These are phyloP conservation scores for Debaryomyces castellii DNA, from an alignment of 805 yeast genomes.

Conservation along the genomic window DNA sequence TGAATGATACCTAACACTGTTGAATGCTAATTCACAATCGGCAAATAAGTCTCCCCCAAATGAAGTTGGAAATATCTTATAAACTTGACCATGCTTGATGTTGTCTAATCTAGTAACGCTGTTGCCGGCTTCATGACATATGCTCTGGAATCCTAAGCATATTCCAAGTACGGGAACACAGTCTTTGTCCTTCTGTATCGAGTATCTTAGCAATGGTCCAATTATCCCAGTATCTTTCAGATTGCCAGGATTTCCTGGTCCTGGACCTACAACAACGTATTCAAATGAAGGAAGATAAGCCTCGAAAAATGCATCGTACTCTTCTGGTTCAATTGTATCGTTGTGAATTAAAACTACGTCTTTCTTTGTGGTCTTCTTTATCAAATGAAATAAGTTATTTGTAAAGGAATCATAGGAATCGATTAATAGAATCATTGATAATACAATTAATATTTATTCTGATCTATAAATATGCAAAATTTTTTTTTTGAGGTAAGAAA, in stretches of 20 bases:
- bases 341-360: constrained; percentile 61
- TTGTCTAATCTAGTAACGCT: constrained; percentile 49
- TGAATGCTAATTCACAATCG: constrained; percentile 42
- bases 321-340: constrained; percentile 45
- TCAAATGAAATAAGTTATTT: constrained; percentile 67
- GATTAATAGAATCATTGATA: constrained; percentile 61
- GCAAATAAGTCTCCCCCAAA: not conserved
- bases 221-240: constrained; percentile 72
- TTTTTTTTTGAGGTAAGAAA: not conserved
- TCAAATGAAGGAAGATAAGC: constrained; percentile 54
- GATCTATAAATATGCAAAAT: not conserved
- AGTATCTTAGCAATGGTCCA: constrained; percentile 48
- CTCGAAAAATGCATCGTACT: constrained; percentile 35
- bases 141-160: constrained; percentile 88
- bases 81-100: constrained; percentile 86
- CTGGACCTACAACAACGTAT: constrained; percentile 89
- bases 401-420: constrained; percentile 98
- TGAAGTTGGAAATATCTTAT: constrained; percentile 39
- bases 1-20: constrained; percentile 88
- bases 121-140: constrained; percentile 65
- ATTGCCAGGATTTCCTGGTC: constrained; percentile 86
- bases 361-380: constrained; percentile 51
- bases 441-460: not conserved
- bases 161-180: constrained; percentile 78
- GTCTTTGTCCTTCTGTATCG: constrained; percentile 8